A percentile compares a stretch with the other conserved stretches of the same genome.
Conservation (phyloP, 495 filamentous ascomycete genomes). For the Talaromyces thailandensis region DNA sequence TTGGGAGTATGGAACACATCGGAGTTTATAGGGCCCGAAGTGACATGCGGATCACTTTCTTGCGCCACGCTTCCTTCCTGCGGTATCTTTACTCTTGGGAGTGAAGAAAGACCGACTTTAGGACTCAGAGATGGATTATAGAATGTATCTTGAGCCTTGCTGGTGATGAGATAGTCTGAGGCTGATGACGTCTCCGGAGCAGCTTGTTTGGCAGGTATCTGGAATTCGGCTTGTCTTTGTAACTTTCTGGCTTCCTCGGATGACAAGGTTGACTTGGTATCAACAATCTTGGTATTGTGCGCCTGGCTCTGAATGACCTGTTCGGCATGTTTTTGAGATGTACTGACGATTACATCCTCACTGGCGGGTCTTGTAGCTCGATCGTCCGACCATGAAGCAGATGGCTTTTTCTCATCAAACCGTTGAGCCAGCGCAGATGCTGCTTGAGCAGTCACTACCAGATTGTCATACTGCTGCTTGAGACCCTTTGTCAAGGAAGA, state of each 20-base stretch:
- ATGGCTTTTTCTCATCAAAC: constrained; percentile 37
- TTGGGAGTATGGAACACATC: constrained; percentile 45
- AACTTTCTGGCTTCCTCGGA: constrained; percentile 29
- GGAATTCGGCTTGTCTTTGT: constrained; percentile 45
- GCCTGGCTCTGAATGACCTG: neutral
- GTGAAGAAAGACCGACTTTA: constrained; percentile 40
- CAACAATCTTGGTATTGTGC: neutral
- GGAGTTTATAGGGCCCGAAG: constrained; percentile 41
- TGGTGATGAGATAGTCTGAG: constrained; percentile 22
- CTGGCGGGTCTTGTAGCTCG: neutral
- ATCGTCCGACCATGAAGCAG: constrained; percentile 1
- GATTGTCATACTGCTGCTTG: constrained; percentile 52
- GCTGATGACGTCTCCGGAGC: constrained; percentile 16
- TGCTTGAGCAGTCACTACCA: constrained; percentile 55
- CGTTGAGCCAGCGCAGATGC: constrained; percentile 49
- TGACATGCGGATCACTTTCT: constrained; percentile 19
- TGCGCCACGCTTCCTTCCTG: constrained; percentile 40
- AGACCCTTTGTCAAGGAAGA: constrained; percentile 65
- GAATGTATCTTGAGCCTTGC: constrained; percentile 49
- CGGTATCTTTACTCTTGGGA: constrained; percentile 53
- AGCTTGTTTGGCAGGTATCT: constrained; percentile 40
- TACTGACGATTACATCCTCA: neutral
- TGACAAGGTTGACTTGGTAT: constrained; percentile 9
- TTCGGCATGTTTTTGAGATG: too few species aligned
- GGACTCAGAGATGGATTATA: constrained; percentile 40